Base-by-base conservation (phyloP, 2,329 filamentous ascomycete genomes). In the Exutisphaerella laricina region DNA sequence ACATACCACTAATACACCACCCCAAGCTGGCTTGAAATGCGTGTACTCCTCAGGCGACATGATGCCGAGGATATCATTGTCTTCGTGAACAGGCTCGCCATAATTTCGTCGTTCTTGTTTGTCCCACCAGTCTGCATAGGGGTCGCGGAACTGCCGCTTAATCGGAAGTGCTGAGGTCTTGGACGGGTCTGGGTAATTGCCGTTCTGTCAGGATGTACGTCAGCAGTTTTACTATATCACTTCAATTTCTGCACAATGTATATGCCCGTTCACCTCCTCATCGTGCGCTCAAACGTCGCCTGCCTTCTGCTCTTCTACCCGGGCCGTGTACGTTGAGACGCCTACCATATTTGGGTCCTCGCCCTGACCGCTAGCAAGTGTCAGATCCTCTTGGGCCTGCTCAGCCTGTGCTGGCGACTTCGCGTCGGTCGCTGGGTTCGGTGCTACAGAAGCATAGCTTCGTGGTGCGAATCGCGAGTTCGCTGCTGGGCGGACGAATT, bases 51-150 rank as follows among this genome's bases (percentile, higher is more conserved):
- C 82, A 2, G 88, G 80, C 38, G 86, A 84, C 70, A 98, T 90
- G 53, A 95, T 84, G 57, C 88, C 89, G 45, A 97, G 75, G 45
- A 88, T 77, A 66, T 98, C 94, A 68, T 96, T 85, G 67, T 98
- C 92, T 69, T 98, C 94, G 68, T 98, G 90, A 39, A 94, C 80
- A 9, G 90, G 87, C 69, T 98, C 94, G 68, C 89, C 89, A 65
- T 86, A 97, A 76, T 98, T 97, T 61, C 92, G 81, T 65, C 89
- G 83, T 69, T 97, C 92, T 71, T 98, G 92, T 68, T 88, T 85
- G 70, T 98, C 90, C 87, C 88, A 97, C 88, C 88, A 98, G 63
- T 87, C 82, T 63, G 70, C 90, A 66, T 97, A 79, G 25, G 94
- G 92, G 67, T 97, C 92, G 65, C 92, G 87, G 71, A 88, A 85